Base-by-base conservation (phyloP, 805 yeast species). In the Lachancea fermentati region DNA sequence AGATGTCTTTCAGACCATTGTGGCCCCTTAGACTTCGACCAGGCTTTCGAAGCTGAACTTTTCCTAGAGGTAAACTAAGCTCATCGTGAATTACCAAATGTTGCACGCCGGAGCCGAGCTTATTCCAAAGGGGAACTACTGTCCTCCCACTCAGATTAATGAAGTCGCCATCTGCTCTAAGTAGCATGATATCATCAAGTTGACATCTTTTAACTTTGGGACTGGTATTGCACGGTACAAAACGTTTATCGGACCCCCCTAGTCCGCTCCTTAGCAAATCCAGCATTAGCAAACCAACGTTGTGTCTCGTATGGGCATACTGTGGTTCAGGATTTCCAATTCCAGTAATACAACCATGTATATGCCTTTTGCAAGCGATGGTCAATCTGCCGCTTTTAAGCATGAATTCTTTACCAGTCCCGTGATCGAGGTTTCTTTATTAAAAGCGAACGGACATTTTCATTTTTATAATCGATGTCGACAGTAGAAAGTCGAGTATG, bases 41-140 rank as follows among this genome's bases (percentile, higher is more conserved):
- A 11, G 78, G 79, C 13, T 64, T 66, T 34, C 91, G 68, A 1
- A 82, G 57, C 51, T 82, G 82, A 15, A 79, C 66, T 39, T 76
- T 73, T 0, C 97, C 96, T 3, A 79, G 48, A 0, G 73, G 74
- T 11, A 79, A 56, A 44, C 78, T 81, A 33, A 88, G 57, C 49
- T 89, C 97, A 57, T 89, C 97, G 55, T 85, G 94, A 1, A 88
- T 52, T 0, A 87, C 73, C 1, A 87, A 68, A 43, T 79, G 64
- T 6, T 55, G 62, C 2, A 73, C 67, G 36, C 68, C 55, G 34
- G 52, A 34, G 48, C 49, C 32, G 45, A 73, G 50, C 39, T 60
- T 52, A n/a, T 57, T 51, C 78, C 79, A 78, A 7, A 72, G 63
- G 12, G 69, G 71, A 5, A 60, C 51, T 1, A 84, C 65, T 0